Percentiles rank a stretch among this genome's conserved stretches.
Conservation (phyloP, 2,329 filamentous ascomycete genomes). For the Rosellinia necatrix region DNA sequence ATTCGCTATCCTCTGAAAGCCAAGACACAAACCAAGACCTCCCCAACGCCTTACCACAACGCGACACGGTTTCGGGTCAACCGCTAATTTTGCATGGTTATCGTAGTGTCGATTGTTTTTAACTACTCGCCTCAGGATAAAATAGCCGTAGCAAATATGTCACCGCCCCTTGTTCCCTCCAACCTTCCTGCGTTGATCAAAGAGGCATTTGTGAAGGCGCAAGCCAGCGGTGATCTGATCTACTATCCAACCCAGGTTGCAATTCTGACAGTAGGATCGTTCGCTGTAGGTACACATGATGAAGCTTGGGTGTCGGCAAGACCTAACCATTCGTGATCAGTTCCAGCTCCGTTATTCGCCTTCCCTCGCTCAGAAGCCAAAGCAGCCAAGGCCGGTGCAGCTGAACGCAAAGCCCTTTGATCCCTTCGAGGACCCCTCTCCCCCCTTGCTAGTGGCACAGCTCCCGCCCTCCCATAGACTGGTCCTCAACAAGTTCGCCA, state of each 20-base stretch:
- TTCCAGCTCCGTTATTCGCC: slow-evolving; percentile 77
- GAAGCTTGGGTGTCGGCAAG: background rate
- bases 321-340: slow-evolving; percentile 50
- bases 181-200: slow-evolving; percentile 58
- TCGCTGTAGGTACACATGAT: slow-evolving; percentile 28
- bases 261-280: slow-evolving; percentile 47
- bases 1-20: no score
- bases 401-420: slow-evolving; percentile 54
- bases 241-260: slow-evolving; percentile 61
- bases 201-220: slow-evolving; percentile 53
- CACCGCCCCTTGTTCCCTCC: slow-evolving; percentile 47
- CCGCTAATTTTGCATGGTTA: no score
- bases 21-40: no score
- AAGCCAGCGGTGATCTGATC: slow-evolving; percentile 52
- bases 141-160: slow-evolving; percentile 40
- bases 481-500: slow-evolving; percentile 76
- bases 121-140: slow-evolving; percentile 27
- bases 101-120: background rate
- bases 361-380: slow-evolving; percentile 69
- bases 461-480: slow-evolving; percentile 63
- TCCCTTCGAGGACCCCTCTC: slow-evolving; percentile 66
- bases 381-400: slow-evolving; percentile 47
- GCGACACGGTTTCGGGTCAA: no score
- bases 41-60: no score
- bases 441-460: slow-evolving; percentile 58